Evolutionary conservation across 75 land plant genomes (phyloP).

Genomic region (Pinus albicaulis): DNA sequence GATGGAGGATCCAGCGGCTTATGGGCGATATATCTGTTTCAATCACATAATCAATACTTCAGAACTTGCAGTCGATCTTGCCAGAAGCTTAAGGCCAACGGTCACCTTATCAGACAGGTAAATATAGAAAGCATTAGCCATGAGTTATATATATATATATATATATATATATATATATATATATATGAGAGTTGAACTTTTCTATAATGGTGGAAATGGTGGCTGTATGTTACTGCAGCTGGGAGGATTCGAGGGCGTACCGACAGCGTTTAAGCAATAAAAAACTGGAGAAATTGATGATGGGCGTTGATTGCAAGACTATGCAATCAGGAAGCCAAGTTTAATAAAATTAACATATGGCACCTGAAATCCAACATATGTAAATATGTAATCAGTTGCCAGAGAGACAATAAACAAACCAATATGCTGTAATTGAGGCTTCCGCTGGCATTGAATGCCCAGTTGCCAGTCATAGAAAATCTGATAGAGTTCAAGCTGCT

Average conservation of each 20-base stretch:
- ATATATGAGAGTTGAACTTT: background rate
- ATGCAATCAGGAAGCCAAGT: too few species aligned
- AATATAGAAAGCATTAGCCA: background rate
- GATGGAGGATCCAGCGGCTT: slow-evolving; percentile 48
- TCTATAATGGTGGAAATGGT: background rate
- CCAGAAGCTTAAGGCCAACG: slow-evolving; percentile 28
- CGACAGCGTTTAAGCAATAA: slow-evolving; percentile 56
- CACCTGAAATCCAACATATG: too few species aligned
- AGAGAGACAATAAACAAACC: too few species aligned
- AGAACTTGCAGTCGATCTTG: slow-evolving; percentile 52
- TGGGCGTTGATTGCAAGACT: too few species aligned
- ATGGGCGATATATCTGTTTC: slow-evolving; percentile 86
- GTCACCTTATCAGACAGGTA: slow-evolving; percentile 13
- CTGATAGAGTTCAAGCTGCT: too few species aligned
- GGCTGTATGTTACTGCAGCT: background rate
- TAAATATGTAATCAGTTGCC: too few species aligned
- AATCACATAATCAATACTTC: slow-evolving; percentile 43
- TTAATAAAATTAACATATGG: too few species aligned
- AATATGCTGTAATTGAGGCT: too few species aligned
- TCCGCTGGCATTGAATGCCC: too few species aligned
- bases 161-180: background rate
- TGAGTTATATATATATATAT: too few species aligned
- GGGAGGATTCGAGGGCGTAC: slow-evolving; percentile 25
- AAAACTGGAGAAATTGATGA: slow-evolving; percentile 58
- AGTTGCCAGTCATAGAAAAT: too few species aligned